phyloP scores from a whole-genome alignment of 495 filamentous ascomycete species.

The Aspergillus heteromorphus region DNA sequence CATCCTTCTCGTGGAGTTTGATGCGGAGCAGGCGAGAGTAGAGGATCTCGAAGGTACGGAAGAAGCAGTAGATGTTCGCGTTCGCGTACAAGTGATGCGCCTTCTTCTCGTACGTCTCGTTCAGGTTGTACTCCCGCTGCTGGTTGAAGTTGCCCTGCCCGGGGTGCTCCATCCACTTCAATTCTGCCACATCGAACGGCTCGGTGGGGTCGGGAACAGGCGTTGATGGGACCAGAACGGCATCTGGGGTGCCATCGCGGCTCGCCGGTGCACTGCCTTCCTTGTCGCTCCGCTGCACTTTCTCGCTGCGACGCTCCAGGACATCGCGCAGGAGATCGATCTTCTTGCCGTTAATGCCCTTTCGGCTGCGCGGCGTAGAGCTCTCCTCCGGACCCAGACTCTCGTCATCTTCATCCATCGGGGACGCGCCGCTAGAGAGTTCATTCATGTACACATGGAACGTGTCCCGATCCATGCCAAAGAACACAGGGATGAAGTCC shows the following conservation, averaged over 20 bases:
- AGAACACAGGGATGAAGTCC: slow-evolving; percentile 84
- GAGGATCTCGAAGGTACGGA: slow-evolving; percentile 82
- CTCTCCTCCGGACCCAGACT: slow-evolving; percentile 44
- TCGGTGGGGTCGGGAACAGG: slow-evolving; percentile 44
- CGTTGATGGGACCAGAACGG: slow-evolving; percentile 51
- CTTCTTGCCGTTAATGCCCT: slow-evolving; percentile 64
- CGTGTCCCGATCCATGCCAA: slow-evolving; percentile 69
- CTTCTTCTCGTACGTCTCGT: slow-evolving; percentile 72
- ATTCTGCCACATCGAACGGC: slow-evolving; percentile 38
- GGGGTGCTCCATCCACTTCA: slow-evolving; percentile 59
- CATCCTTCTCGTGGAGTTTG: slow-evolving; percentile 69
- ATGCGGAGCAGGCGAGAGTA: slow-evolving; percentile 78
- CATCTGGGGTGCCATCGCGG: slow-evolving; percentile 81
- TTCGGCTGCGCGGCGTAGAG: slow-evolving; percentile 49
- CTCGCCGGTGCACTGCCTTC: slow-evolving; percentile 71
- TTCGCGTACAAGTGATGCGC: slow-evolving; percentile 86
- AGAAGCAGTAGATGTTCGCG: slow-evolving; percentile 84
- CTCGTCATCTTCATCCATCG: slow-evolving; percentile 69
- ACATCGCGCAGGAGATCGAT: slow-evolving; percentile 80
- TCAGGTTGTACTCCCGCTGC: slow-evolving; percentile 63
- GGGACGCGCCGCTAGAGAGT: slow-evolving; percentile 54
- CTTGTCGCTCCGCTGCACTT: slow-evolving; percentile 58
- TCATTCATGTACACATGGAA: slow-evolving; percentile 74
- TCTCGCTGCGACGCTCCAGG: slow-evolving; percentile 68
- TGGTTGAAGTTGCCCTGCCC: slow-evolving; percentile 44